Conservation (phyloP, 306 rosid species). For the Ziziphus jujuba region DNA sequence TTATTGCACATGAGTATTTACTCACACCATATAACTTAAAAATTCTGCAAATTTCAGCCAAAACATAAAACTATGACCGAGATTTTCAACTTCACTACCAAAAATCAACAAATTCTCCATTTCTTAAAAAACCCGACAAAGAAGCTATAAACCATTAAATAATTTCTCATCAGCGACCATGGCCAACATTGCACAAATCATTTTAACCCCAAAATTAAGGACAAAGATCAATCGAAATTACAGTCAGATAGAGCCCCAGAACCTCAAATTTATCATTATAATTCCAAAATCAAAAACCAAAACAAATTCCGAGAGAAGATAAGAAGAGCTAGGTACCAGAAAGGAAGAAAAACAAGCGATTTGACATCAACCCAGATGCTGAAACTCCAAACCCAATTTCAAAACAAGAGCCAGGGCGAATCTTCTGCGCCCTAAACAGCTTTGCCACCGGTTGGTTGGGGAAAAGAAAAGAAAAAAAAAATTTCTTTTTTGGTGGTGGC, state of each 20-base stretch:
- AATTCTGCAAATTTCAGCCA: constrained; percentile 19
- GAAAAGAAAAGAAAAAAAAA: not conserved
- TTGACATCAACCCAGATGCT: not conserved
- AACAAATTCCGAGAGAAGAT: constrained; percentile 12
- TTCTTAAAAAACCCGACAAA: constrained; percentile 26
- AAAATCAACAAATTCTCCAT: constrained; percentile 21
- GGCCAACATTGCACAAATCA: constrained; percentile 3
- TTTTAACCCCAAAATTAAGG: not conserved
- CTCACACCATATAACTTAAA: constrained; percentile 35
- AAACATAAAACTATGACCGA: constrained; percentile 10
- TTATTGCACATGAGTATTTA: constrained; percentile 58
- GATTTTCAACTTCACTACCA: constrained; percentile 12
- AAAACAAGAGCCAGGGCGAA: constrained; percentile 18
- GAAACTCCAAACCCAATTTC: constrained; percentile 22
- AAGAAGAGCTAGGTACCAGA: constrained; percentile 39
- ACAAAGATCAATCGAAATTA: too few species aligned
- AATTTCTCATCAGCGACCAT: constrained; percentile 21
- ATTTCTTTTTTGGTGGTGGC: not conserved
- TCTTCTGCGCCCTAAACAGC: not conserved
- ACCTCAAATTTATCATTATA: constrained; percentile 1
- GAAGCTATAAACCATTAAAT: constrained; percentile 14
- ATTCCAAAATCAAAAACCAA: constrained; percentile 31
- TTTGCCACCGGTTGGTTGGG: not conserved
- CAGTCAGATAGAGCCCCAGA: not conserved
- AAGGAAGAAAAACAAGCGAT: constrained; percentile 13